Base-by-base conservation (phyloP, 2,329 filamentous ascomycete genomes). In the Cladosporium oxysporum region DNA sequence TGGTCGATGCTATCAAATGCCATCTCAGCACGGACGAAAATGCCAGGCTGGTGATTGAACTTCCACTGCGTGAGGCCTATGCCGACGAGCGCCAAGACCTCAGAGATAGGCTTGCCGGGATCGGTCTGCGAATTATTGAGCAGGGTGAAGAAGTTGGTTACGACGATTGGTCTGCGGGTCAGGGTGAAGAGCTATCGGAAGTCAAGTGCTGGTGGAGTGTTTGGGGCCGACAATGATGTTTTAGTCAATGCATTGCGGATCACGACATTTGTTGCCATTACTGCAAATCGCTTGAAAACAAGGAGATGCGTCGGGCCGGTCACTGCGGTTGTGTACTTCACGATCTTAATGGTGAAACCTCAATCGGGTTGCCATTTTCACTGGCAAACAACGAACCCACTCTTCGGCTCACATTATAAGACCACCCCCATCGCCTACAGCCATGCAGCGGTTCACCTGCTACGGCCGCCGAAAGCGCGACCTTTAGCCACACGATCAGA, bases 1-100 rank as follows among this genome's bases (percentile, higher is more conserved):
- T 98, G 26, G 88, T 89, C 0, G 82, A 87, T 16, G 89, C 91
- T 16, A 88, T 98, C 53, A 79, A 83, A 11, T 79, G 84, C 47
- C 92, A 93, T 79, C 82, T 97, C 12, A 84, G 83, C 10, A 78
- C 81, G 16, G 82, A 81, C 3, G 65, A 76, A 0, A 80, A 84
- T 31, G 86, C 91, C 1, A 84, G 90, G 41, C 90, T 90, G 1
- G 83, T 97, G 12, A 81, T 95, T 53, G 94, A 96, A 80, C 87
- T 96, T 52, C 94, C 94, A 0, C 82, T 92, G 63, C 84, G 95
- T 44, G 90, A 93, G 68, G 83, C 84, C 10, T 90, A 89, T 68
- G 87, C 87, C 1, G 79, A 84, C 47, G 87, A 97, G 67, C 83
- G 90, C 12, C 77, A 82, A 5, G 82, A 86, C 14, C 89, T 97